Base-by-base conservation (phyloP, 2,329 filamentous ascomycete species). In the Ascochyta rabiei region DNA sequence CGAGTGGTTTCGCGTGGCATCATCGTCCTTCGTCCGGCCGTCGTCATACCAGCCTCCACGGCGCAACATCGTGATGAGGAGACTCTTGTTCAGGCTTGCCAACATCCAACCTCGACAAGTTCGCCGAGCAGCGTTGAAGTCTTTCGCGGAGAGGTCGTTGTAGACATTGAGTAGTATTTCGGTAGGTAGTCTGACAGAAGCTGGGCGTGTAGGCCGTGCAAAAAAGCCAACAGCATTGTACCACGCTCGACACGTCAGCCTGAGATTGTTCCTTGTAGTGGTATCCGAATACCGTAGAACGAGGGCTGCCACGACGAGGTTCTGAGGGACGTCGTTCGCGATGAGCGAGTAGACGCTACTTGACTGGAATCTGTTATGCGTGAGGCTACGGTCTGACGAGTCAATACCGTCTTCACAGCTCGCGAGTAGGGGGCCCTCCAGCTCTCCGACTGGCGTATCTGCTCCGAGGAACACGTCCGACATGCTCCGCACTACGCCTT, bases 91-190 rank as follows among this genome's bases (percentile, higher is more conserved):
- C n/a, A 88, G 68, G 44, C 84, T 83, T 19, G 79, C 80, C 33
- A 79, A 70, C 75, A 87, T 84, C 86, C 84, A 89, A 31, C 73
- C 71, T 40, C 81, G 80, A 64, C 85, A 89, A 16, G 81, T 81
- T 57, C 84, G 81, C 16, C 86, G 80, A 15, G 85, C 84, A 48
- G 83, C 78, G 62, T 89, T 82, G 67, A 87, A 89, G 61, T 82
- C 79, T 21, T 72, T 69, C 0, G 81, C 81, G 13, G 69, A 61
- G 4, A 84, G 68, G 19, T 38, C 4, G 13, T 7, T 26, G 31
- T 46, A 50, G 8, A 55, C 46, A 4, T 12, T 8, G n/a, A 46
- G 18, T 31, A 55, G 24, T 18, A 84, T 77, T 61, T 85, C 83
- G 9, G 71, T 62, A 1, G 82, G 82, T 15, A 79, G 51, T 28